phyloP scores from a whole-genome alignment of 805 yeast species.

The Teunomyces aglyptinius region DNA sequence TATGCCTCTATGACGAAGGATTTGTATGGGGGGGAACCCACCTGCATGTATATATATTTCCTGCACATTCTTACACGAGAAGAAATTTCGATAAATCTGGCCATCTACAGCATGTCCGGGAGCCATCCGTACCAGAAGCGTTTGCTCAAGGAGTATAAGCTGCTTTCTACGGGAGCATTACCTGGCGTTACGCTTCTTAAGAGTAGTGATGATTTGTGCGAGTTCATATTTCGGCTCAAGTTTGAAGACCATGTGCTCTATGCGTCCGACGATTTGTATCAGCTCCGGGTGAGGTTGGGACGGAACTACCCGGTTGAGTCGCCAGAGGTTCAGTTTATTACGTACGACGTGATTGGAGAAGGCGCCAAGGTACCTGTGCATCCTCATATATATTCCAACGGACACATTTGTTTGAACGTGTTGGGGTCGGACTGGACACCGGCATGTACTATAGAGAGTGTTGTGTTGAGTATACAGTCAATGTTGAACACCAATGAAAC shows the following conservation, averaged over 20 bases:
- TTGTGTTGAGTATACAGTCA: slow-evolving; percentile 60
- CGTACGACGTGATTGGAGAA: slow-evolving; percentile 7
- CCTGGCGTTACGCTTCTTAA: slow-evolving; percentile 25
- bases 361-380: slow-evolving; percentile 54
- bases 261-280: slow-evolving; percentile 26
- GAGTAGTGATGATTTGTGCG: slow-evolving; percentile 16
- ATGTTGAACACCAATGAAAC: slow-evolving; percentile 53
- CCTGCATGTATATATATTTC: neutral
- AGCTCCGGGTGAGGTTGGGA: slow-evolving; percentile 44
- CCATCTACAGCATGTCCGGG: neutral
- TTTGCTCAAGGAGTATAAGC: slow-evolving; percentile 27
- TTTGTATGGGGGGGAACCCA: no score
- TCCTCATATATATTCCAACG: slow-evolving; percentile 74
- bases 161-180: slow-evolving; percentile 10
- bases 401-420: slow-evolving; percentile 72
- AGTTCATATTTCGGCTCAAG: slow-evolving; percentile 21
- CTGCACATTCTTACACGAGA: no score
- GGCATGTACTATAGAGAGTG: slow-evolving; percentile 49
- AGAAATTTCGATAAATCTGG: no score
- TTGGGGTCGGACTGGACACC: slow-evolving; percentile 70
- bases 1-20: neutral
- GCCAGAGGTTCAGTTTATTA: slow-evolving; percentile 57
- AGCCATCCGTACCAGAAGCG: slow-evolving; percentile 29
- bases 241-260: slow-evolving; percentile 11
- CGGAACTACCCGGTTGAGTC: slow-evolving; percentile 55